Conservation (phyloP, 228 moss, liverwort and hornwort genomes). For the Sphagnum magellanicum region DNA sequence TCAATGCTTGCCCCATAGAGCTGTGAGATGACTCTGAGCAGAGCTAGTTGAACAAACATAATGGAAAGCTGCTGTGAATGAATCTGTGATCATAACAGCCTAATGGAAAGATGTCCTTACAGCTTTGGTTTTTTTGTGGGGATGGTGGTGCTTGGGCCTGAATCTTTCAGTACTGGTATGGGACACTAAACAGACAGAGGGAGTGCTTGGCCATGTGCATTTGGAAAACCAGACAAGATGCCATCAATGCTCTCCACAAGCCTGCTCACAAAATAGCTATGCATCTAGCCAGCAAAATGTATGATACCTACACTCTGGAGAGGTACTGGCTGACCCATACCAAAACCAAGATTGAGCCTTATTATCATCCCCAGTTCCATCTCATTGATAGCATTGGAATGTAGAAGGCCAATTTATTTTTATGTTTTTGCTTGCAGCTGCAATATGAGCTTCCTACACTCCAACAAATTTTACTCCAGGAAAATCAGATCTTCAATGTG, state of each 20-base stretch:
- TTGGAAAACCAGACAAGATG: slow-evolving; percentile 66
- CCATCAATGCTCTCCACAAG: slow-evolving; percentile 55
- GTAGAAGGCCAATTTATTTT: no score
- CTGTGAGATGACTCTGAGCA: no score
- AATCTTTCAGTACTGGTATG: slow-evolving; percentile 71
- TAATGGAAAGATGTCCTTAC: no score
- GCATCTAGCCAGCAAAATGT: slow-evolving; percentile 59
- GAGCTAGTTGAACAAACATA: no score
- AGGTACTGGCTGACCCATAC: slow-evolving; percentile 43
- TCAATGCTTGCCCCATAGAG: no score
- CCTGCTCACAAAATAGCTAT: slow-evolving; percentile 66
- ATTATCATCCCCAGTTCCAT: slow-evolving; percentile 37
- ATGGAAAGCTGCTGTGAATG: no score
- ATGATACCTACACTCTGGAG: slow-evolving; percentile 57
- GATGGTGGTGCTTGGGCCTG: not conserved
- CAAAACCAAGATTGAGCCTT: slow-evolving; percentile 13
- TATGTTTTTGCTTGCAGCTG: no score
- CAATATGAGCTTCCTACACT: no score
- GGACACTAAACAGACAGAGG: slow-evolving; percentile 58
- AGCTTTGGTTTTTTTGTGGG: not conserved
- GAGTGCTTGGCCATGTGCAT: slow-evolving; percentile 95
- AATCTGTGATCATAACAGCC: no score
- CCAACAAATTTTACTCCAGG: no score
- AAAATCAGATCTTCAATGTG: no score
- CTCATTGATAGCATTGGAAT: slow-evolving; percentile 29